Base-by-base conservation (phyloP, 2,329 filamentous ascomycete species). In the Colletotrichum chlorophyti region DNA sequence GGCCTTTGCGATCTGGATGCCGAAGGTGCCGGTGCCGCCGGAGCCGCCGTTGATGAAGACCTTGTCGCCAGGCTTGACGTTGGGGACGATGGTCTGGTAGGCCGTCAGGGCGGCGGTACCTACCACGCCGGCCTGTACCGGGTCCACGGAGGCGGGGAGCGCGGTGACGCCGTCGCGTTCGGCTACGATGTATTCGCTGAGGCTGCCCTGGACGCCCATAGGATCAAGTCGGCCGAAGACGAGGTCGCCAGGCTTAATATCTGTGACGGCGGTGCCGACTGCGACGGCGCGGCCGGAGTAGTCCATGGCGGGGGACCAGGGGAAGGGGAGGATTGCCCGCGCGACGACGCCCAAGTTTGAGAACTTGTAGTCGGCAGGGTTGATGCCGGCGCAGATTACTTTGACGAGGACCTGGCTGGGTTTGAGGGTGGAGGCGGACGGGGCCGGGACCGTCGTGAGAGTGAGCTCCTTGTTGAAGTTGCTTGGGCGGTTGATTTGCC, bases 31-130 rank as follows among this genome's bases (percentile, higher is more conserved):
- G 1, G 79, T 81, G 1, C 87, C 88, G 2, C 88, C 88, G 0
- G 82, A 85, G 0, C 86, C 85, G 6, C 85, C 86, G 58, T 89
- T 89, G 67, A 90, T 81, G 58, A 90, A 85, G 11, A 90, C 76
- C 64, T 78, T 81, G 49, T 83, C 78, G n/a, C 84, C 84, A 4
- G 70, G 60, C 47, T 76, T 76, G 53, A 82, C 76, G 54, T 79
- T 70, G 3, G 76, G 76, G 37, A 81, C 69, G 26, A 84, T 74
- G 38, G 70, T 70, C 66, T 82, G 78, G 58, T 80, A 79, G 6
- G 80, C 81, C 3, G 80, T 82, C 61, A 82, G 64, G 0, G 70
- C 79, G 0, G 78, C 78, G 3, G 80, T 76, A 2, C 74, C 74
- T 1, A 76, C 64, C 7, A 74, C 74, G 6, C 78, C 77, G 0